phyloP scores from a whole-genome alignment of 2,329 filamentous ascomycete species.

The Diaporthe ampelina region DNA sequence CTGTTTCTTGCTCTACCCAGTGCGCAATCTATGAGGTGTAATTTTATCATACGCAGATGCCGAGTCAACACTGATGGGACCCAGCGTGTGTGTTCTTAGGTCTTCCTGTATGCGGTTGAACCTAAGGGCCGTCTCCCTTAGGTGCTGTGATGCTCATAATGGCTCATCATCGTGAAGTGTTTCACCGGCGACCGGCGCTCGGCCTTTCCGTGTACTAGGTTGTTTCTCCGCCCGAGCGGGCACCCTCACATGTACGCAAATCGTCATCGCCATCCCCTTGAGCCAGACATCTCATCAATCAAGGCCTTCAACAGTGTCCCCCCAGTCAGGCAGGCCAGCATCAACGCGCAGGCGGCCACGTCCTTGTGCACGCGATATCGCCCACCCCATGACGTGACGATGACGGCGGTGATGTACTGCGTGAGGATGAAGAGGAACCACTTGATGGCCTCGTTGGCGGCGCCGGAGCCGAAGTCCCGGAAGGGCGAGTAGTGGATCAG shows the following conservation, averaged over 20 bases:
- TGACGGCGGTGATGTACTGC: constrained; percentile 36
- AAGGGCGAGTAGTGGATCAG: constrained; percentile 40
- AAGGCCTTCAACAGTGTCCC: constrained; percentile 7
- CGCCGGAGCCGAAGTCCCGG: constrained; percentile 15
- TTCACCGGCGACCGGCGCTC: not conserved
- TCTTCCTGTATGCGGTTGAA: not conserved
- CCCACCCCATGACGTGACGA: constrained; percentile 22
- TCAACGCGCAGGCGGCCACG: not conserved
- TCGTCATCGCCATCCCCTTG: constrained; percentile 5
- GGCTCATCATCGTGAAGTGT: not conserved
- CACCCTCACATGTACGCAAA: not conserved
- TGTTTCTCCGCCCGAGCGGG: not conserved
- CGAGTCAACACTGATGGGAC: not conserved
- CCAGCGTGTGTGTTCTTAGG: not conserved
- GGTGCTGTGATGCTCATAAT: not conserved
- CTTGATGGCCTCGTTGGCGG: constrained; percentile 13
- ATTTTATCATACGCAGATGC: not conserved
- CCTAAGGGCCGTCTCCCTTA: not conserved
- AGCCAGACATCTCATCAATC: not conserved
- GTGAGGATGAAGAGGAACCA: constrained; percentile 36
- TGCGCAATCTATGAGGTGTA: constrained; percentile 15
- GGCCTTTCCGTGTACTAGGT: not conserved
- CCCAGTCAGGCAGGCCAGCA: constrained; percentile 5
- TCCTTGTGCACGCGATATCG: constrained; percentile 34
- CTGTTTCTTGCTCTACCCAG: not conserved